Evolutionary conservation across 2,329 filamentous ascomycete genomes (phyloP).

Genomic region (Ophiostoma pallidulum): DNA sequence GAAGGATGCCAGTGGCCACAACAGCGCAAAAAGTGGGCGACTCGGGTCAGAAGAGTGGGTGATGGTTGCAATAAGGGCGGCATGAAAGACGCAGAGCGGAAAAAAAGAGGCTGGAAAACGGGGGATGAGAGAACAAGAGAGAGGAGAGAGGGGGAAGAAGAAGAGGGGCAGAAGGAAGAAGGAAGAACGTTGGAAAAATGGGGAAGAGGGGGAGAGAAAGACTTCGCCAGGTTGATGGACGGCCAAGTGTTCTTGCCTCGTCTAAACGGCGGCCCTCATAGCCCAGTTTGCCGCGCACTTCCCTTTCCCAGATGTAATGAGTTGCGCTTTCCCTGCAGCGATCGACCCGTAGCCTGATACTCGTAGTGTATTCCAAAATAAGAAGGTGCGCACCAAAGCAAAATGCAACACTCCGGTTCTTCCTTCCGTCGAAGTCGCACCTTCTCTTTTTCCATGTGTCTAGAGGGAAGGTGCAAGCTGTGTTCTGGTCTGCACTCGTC

Average conservation of each 20-base stretch:
- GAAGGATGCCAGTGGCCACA: no score
- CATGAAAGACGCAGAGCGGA: neutral
- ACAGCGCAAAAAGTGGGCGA: no score
- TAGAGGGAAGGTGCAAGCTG: neutral
- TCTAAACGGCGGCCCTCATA: neutral
- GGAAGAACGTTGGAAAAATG: no score
- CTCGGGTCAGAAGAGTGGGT: no score
- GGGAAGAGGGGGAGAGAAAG: no score
- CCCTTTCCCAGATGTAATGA: neutral
- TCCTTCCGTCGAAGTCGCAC: neutral
- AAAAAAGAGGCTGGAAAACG: neutral
- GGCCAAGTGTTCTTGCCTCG: no score
- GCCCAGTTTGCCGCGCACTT: slow-evolving; percentile 2
- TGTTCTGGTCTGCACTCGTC: no score
- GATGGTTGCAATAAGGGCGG: no score
- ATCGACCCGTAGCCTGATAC: neutral
- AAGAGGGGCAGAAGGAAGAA: neutral
- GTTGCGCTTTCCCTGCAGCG: slow-evolving; percentile 1
- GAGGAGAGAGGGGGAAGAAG: neutral
- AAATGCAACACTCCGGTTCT: neutral
- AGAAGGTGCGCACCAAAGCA: neutral
- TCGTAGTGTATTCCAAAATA: neutral
- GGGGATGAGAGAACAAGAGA: neutral
- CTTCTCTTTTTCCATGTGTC: neutral
- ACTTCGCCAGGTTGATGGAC: no score